Evolutionary conservation across 768 basidiomycete species (phyloP).

Genomic region (Coprinellus micaceus): DNA sequence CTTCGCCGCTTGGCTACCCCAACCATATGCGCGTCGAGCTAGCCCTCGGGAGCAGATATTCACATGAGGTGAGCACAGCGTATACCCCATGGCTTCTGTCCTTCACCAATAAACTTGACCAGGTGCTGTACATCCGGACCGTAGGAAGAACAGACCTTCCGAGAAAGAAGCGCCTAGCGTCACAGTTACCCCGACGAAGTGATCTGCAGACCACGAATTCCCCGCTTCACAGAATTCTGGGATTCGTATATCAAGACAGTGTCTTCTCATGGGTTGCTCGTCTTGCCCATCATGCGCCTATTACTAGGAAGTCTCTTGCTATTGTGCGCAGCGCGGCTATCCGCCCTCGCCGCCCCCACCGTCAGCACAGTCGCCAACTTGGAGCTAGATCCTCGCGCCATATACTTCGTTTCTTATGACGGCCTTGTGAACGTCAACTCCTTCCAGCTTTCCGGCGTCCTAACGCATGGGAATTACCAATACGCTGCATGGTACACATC

Average conservation of each 20-base stretch:
- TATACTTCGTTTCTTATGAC: conserved; percentile 45
- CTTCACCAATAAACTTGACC: too few species aligned
- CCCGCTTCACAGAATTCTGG: not conserved
- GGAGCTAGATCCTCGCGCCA: conserved; percentile 35
- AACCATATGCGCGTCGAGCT: too few species aligned
- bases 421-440: conserved; percentile 47
- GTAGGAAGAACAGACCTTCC: not conserved
- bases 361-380: conserved; percentile 38
- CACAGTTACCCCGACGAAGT: conserved; percentile 1
- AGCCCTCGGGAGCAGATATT: too few species aligned
- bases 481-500: conserved; percentile 47
- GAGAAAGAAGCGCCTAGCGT: not conserved
- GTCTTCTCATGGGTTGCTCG: too few species aligned
- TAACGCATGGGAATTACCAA: conserved; percentile 38
- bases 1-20: too few species aligned
- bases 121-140: too few species aligned
- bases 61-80: too few species aligned
- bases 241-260: too few species aligned
- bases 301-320: not conserved
- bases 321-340: not conserved
- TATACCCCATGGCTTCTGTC: too few species aligned
- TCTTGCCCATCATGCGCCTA: not conserved
- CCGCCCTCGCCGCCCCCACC: conserved; percentile 30
- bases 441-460: conserved; percentile 41
- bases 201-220: not conserved